phyloP scores from a whole-genome alignment of 805 yeast genomes.

The Yarrowia deformans region DNA sequence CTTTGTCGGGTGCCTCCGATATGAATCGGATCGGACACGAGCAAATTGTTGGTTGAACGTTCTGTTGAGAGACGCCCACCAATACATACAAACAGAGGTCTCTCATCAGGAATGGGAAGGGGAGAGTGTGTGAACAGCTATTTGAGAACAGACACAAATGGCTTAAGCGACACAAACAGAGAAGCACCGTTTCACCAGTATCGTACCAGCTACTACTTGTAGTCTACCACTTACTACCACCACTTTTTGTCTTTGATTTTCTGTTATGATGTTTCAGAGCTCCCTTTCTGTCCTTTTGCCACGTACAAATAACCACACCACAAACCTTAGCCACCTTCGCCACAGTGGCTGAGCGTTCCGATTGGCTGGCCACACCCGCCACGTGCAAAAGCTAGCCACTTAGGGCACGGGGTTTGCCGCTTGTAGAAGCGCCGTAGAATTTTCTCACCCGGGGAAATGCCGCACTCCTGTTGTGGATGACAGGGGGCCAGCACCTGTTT shows the following conservation, averaged over 20 bases:
- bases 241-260: too few species aligned
- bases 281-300: too few species aligned
- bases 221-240: too few species aligned
- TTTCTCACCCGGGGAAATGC: not conserved
- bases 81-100: not conserved
- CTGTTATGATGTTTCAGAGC: too few species aligned
- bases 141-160: too few species aligned
- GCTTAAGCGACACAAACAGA: too few species aligned
- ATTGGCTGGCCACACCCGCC: constrained; percentile 2
- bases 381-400: constrained; percentile 27
- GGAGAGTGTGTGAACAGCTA: too few species aligned
- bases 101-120: not conserved
- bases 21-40: not conserved
- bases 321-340: constrained; percentile 27
- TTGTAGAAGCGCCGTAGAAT: not conserved
- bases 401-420: constrained; percentile 15
- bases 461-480: not conserved
- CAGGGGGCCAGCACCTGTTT: not conserved
- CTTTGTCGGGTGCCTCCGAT: not conserved
- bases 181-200: too few species aligned
- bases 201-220: too few species aligned
- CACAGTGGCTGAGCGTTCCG: constrained; percentile 17
- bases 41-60: too few species aligned
- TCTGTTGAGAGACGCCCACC: not conserved
- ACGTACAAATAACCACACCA: too few species aligned